A percentile compares a stretch with the other conserved stretches of the same genome.
phyloP scores from a whole-genome alignment of 169 alveolate genomes.

The Cryptosporidium andersoni region DNA sequence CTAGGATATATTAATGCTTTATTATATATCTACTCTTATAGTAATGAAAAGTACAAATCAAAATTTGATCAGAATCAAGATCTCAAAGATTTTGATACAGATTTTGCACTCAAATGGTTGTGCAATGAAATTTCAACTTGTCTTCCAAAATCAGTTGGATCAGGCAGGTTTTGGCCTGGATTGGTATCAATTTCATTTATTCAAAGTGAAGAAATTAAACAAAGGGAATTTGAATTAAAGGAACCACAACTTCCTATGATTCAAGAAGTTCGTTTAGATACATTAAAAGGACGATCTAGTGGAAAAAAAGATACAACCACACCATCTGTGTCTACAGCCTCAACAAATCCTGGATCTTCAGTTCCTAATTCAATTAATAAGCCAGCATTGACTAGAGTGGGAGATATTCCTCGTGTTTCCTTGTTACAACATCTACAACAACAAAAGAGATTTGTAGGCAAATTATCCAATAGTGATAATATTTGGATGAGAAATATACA shows the following conservation, averaged over 20 bases:
- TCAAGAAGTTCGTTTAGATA: slow-evolving; percentile 47
- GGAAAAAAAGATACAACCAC: slow-evolving; percentile 5
- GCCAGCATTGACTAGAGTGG: slow-evolving; percentile 1
- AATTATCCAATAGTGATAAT: slow-evolving; percentile 43
- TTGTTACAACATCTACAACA: slow-evolving; percentile 55
- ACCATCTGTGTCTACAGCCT: slow-evolving; percentile 6
- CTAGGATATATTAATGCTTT: slow-evolving; percentile 47
- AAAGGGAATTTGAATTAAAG: slow-evolving; percentile 33
- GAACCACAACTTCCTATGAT: slow-evolving; percentile 60
- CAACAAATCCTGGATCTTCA: slow-evolving; percentile 1
- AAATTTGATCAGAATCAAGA: background rate
- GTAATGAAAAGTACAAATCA: background rate
- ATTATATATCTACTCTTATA: slow-evolving; percentile 8
- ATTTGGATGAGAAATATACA: slow-evolving; percentile 16
- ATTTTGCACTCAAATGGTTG: slow-evolving; percentile 8
- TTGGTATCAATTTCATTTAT: slow-evolving; percentile 17
- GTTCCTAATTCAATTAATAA: slow-evolving; percentile 10
- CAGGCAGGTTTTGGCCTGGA: slow-evolving; percentile 69
- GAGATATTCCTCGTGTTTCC: slow-evolving; percentile 54
- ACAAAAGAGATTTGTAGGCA: slow-evolving; percentile 51
- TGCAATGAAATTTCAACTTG: slow-evolving; percentile 38
- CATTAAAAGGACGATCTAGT: slow-evolving; percentile 20
- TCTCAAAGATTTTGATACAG: no score
- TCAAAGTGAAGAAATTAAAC: slow-evolving; percentile 52
- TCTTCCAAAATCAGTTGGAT: slow-evolving; percentile 49